phyloP scores from a whole-genome alignment of 768 basidiomycete species.

The Pseudohyphozyma bogoriensis region DNA sequence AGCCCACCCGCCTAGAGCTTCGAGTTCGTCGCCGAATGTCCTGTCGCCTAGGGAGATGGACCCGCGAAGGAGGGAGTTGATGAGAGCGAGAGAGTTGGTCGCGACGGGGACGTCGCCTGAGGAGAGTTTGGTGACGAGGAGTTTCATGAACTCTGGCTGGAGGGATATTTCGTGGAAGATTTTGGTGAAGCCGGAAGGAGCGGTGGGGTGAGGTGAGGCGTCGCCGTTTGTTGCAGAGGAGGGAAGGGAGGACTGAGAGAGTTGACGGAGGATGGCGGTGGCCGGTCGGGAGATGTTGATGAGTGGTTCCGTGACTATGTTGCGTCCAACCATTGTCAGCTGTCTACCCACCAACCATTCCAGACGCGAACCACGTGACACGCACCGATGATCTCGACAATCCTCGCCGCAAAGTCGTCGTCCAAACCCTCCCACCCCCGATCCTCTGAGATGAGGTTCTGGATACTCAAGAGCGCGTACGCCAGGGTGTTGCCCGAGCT shows the following conservation, averaged over 20 bases:
- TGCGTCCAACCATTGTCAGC: not conserved
- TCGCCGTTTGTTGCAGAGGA: not conserved
- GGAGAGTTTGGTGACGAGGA: slow-evolving; percentile 66
- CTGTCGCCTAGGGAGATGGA: slow-evolving; percentile 70
- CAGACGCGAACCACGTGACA: not conserved
- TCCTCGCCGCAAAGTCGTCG: slow-evolving; percentile 51
- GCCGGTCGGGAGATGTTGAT: slow-evolving; percentile 89
- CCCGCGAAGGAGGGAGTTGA: slow-evolving; percentile 72
- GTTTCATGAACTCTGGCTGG: slow-evolving; percentile 60
- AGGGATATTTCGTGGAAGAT: slow-evolving; percentile 75
- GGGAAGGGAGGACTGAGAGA: slow-evolving; percentile 34
- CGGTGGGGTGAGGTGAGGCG: slow-evolving; percentile 43
- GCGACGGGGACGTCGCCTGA: slow-evolving; percentile 47
- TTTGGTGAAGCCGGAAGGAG: slow-evolving; percentile 63
- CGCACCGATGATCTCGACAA: slow-evolving; percentile 23
- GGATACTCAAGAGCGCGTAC: slow-evolving; percentile 73
- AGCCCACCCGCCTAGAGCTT: slow-evolving; percentile 46
- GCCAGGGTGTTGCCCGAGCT: slow-evolving; percentile 76
- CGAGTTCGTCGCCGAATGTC: slow-evolving; percentile 63
- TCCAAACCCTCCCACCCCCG: slow-evolving; percentile 71
- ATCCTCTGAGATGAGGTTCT: slow-evolving; percentile 67
- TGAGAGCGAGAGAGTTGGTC: slow-evolving; percentile 66
- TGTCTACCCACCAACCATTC: not conserved
- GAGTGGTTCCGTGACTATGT: slow-evolving; percentile 59
- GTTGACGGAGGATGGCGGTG: slow-evolving; percentile 75